Evolutionary conservation across 2,329 filamentous ascomycete species (phyloP).

Genomic region (Moelleriella libera): DNA sequence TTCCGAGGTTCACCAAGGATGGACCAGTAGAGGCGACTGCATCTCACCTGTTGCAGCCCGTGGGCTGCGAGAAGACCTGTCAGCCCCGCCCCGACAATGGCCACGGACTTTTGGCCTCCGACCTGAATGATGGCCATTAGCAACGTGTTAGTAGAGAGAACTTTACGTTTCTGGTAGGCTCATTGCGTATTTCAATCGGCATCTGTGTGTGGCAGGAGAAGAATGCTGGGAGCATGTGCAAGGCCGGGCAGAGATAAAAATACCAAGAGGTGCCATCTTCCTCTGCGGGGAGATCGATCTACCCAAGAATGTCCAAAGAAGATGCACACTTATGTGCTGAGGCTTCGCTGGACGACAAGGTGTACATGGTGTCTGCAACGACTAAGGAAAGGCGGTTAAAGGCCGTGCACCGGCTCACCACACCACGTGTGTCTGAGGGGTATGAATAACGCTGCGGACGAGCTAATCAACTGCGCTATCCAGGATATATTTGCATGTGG

Average conservation of each 20-base stretch:
- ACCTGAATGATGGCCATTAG: neutral
- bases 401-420: neutral
- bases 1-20: neutral
- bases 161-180: neutral
- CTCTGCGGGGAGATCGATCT: neutral
- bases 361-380: neutral
- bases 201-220: neutral
- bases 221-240: neutral
- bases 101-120: slow-evolving; percentile 10
- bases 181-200: neutral
- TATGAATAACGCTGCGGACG: too few species aligned
- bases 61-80: slow-evolving; percentile 22
- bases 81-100: slow-evolving; percentile 22
- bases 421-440: neutral
- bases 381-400: neutral
- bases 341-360: neutral
- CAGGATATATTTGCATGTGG: neutral
- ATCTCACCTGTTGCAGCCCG: slow-evolving; percentile 18
- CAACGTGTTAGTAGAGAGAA: neutral
- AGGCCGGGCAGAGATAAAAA: neutral
- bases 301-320: neutral
- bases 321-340: neutral
- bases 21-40: neutral
- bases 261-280: neutral
- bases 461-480: neutral